These are phyloP conservation scores for Malassezia arunalokei DNA, from an alignment of 1,284 basidiomycete species.

Conservation along the genomic window DNA sequence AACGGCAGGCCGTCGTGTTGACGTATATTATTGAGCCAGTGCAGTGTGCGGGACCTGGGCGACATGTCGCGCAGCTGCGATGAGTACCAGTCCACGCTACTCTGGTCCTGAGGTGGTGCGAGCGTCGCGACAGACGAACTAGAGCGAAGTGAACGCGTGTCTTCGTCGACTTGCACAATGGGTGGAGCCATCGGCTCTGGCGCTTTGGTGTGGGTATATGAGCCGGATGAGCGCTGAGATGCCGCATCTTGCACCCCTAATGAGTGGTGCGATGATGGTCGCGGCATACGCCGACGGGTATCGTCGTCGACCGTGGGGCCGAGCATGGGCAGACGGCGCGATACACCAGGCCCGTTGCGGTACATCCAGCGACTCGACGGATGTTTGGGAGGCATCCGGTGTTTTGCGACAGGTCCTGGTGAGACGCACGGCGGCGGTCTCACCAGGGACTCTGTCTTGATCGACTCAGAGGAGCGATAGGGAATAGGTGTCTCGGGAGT, in stretches of 20 bases:
- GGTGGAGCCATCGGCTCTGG: neutral
- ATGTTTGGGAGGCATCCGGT: constrained; percentile 21
- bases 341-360: constrained; percentile 33
- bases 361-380: constrained; percentile 32
- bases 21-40: neutral
- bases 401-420: neutral
- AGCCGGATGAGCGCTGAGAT: neutral
- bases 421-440: neutral
- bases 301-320: neutral
- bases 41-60: neutral
- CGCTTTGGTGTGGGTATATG: neutral
- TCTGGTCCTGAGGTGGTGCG: neutral
- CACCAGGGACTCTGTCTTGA: neutral
- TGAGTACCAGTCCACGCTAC: neutral
- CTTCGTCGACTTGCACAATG: neutral
- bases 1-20: neutral
- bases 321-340: constrained; percentile 5
- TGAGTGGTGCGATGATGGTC: constrained; percentile 7
- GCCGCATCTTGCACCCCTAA: neutral
- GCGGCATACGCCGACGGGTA: neutral
- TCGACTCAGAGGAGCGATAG: too few relatives aligned
- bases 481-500: too few relatives aligned
- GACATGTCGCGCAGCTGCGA: neutral
- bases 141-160: neutral
- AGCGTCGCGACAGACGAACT: constrained; percentile 1